A percentile compares a stretch with the other conserved stretches of the same genome.
Conservation (phyloP, 495 filamentous ascomycete species). For the Amniculicola lignicola region DNA sequence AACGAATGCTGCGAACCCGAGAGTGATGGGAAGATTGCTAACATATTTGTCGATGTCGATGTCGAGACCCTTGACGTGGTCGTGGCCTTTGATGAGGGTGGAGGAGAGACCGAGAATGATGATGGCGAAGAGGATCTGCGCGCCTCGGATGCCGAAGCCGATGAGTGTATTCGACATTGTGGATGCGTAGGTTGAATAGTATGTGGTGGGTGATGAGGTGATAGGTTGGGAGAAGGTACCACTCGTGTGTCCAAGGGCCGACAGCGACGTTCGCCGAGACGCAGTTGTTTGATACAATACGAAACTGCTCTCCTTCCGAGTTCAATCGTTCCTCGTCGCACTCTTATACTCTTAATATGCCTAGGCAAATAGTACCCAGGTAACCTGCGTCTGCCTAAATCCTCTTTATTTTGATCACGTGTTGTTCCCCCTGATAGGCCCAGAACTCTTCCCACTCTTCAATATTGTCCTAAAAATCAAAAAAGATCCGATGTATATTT, state of each 20-base stretch:
- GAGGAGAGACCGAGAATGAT: slow-evolving; percentile 51
- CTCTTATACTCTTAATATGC: too few species aligned
- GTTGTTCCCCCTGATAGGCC: too few species aligned
- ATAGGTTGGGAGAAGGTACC: not conserved
- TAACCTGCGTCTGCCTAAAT: too few species aligned
- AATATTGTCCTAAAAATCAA: too few species aligned
- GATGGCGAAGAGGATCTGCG: slow-evolving; percentile 47
- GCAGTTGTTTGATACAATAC: too few species aligned
- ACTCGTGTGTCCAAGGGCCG: not conserved
- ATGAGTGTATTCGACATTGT: slow-evolving; percentile 5
- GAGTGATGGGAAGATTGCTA: not conserved
- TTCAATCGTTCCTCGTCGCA: too few species aligned
- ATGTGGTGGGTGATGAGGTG: not conserved
- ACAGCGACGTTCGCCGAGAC: too few species aligned
- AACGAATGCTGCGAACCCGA: slow-evolving; percentile 6
- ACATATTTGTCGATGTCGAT: not conserved
- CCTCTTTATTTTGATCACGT: too few species aligned
- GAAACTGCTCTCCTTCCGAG: too few species aligned
- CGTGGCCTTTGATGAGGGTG: slow-evolving; percentile 47
- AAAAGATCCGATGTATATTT: too few species aligned
- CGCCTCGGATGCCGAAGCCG: slow-evolving; percentile 16
- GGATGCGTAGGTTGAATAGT: not conserved
- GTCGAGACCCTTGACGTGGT: slow-evolving; percentile 44
- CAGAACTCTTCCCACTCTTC: too few species aligned
- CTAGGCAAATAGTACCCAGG: too few species aligned